These are phyloP conservation scores for Rhexocercosporidium sp. DNA, from an alignment of 2,329 filamentous ascomycete genomes.

Conservation along the genomic window DNA sequence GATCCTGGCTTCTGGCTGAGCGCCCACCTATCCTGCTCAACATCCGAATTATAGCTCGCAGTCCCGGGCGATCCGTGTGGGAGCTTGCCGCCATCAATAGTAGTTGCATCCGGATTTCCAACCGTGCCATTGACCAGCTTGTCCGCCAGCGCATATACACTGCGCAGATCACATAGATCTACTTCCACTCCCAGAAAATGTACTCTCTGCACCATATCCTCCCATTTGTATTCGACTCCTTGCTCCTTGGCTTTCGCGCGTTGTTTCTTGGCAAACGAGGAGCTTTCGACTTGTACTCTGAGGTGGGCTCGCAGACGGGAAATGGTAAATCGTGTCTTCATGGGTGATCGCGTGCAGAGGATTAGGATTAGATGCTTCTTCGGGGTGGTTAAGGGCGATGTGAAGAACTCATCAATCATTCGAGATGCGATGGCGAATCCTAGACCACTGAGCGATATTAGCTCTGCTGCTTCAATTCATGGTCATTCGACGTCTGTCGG, in stretches of 20 bases:
- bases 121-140: constrained; percentile 41
- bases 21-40: constrained; percentile 40
- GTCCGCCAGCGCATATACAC: constrained; percentile 47
- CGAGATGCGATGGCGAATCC: constrained; percentile 84
- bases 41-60: constrained; percentile 33
- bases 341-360: constrained; percentile 77
- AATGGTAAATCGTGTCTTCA: constrained; percentile 78
- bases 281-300: constrained; percentile 47
- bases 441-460: constrained; percentile 70
- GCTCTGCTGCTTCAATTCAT: constrained; percentile 21
- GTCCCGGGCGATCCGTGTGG: constrained; percentile 42
- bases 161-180: constrained; percentile 63
- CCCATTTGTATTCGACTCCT: constrained; percentile 53
- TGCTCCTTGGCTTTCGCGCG: constrained; percentile 57
- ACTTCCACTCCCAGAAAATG: constrained; percentile 64
- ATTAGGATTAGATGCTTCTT: constrained; percentile 77
- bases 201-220: constrained; percentile 54
- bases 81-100: constrained; percentile 39
- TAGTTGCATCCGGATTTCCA: constrained; percentile 42
- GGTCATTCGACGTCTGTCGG: background rate
- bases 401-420: constrained; percentile 88
- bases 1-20: constrained; percentile 57
- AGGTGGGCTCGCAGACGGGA: constrained; percentile 67
- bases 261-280: constrained; percentile 55
- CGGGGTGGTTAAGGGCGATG: constrained; percentile 66